Evolutionary conservation across 306 rosid species (phyloP), one percentile per base, ranked within the genome.

Genomic region (Citrullus amarus): DNA sequence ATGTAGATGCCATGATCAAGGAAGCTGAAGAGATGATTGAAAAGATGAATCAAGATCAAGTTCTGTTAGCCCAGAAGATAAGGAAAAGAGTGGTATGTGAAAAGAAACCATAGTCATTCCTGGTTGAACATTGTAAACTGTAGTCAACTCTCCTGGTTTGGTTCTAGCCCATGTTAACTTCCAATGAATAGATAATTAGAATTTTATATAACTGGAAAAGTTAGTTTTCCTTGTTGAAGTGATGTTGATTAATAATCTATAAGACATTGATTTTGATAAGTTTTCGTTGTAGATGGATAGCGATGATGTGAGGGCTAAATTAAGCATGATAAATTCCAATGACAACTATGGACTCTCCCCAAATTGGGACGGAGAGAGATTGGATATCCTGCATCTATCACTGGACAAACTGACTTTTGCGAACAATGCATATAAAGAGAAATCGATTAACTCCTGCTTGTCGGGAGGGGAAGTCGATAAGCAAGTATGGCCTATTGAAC

Each of bases 401-500:
- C 9, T 78, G 5, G 85, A 82, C 60, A 82, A 67, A 76, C 81
- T 78, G 61, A 39, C 70, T 56, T 73, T 78, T 54, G 85, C 79
- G 41, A 78, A 82, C 61, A 61, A 79, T 30, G 79, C 82, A 38
- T 61, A 71, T 20, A 69, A 48, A 9, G 69, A 15, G 32, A 62
- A 36, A 73, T 18, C 79, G 16, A 25, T 6, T 12, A 25, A 50
- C 15, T 71, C 85, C 11, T 78, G 75, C 75, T 59, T 51, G 5
- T 57, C 72, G 16, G 57, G 13, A 5, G 78, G 80, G 60, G 70
- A 36, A 34, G 69, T 78, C 11, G 76, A 72, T 82, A 82, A 41
- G 39, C 71, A 82, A 50, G 85, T 78, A 78, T 50, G 36, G 66
- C 3, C 16, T 12, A 62, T 25, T 15, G 59, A 62, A 13, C 66